Conservation (phyloP, 2,329 filamentous ascomycete species). For the Rosellinia necatrix region DNA sequence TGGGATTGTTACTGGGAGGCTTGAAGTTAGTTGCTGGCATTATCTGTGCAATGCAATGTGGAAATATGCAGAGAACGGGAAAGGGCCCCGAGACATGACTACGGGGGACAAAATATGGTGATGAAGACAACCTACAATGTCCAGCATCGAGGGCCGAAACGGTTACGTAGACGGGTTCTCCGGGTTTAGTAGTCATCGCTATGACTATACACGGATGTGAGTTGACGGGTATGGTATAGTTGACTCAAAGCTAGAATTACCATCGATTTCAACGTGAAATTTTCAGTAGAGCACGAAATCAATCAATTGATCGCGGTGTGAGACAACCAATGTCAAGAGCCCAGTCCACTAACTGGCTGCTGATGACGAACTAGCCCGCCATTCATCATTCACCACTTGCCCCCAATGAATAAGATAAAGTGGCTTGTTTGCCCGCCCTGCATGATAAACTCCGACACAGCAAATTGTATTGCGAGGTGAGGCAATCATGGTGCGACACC, state of each 20-base stretch:
- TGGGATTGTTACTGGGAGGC: conserved; percentile 47
- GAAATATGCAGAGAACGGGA: background rate
- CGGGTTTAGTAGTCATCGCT: background rate
- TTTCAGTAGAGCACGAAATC: too few relatives aligned
- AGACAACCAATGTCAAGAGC: too few relatives aligned
- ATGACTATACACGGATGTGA: background rate
- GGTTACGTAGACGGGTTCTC: conserved; percentile 35
- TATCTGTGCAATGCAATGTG: background rate
- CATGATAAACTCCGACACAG: background rate
- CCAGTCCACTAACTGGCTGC: too few relatives aligned
- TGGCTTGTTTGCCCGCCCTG: too few relatives aligned
- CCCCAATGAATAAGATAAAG: too few relatives aligned
- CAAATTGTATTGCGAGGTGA: background rate
- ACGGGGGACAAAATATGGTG: background rate
- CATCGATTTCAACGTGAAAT: background rate
- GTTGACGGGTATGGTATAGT: too few relatives aligned
- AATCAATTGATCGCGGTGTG: background rate
- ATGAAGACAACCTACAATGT: conserved; percentile 30
- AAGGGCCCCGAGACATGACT: background rate
- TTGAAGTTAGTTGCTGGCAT: background rate
- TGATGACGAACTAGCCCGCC: background rate
- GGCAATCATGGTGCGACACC: background rate
- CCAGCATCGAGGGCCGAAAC: conserved; percentile 46
- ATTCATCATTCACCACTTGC: background rate
- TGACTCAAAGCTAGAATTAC: background rate